phyloP scores from a whole-genome alignment of 2,329 filamentous ascomycete species.

The Zopfia rhizophila region DNA sequence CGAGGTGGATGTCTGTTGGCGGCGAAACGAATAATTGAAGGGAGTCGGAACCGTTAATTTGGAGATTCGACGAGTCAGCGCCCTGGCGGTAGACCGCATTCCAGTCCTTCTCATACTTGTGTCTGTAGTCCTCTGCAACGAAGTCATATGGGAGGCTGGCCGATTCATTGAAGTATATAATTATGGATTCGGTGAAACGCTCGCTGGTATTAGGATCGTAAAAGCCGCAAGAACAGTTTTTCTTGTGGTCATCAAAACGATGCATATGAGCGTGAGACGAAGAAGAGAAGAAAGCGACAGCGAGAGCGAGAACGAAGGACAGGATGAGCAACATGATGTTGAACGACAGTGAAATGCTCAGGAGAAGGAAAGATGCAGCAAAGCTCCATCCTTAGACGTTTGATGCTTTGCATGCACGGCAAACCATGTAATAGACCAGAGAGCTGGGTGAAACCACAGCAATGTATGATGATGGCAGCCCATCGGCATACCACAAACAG shows the following conservation, averaged over 20 bases:
- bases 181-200: conserved; percentile 60
- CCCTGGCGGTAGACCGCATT: conserved; percentile 57
- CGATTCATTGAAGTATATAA: conserved; percentile 64
- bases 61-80: conserved; percentile 53
- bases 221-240: conserved; percentile 59
- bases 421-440: too few species aligned
- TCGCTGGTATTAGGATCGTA: conserved; percentile 51
- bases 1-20: conserved; percentile 50
- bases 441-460: too few species aligned
- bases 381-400: not conserved
- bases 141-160: conserved; percentile 49
- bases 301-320: conserved; percentile 25
- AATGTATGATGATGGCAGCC: too few species aligned
- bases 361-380: conserved; percentile 6
- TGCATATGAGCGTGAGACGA: conserved; percentile 12
- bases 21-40: conserved; percentile 51
- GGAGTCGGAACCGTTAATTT: conserved; percentile 45
- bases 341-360: conserved; percentile 20
- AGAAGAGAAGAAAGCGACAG: conserved; percentile 23
- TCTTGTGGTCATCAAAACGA: conserved; percentile 25
- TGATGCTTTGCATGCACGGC: conserved; percentile 4
- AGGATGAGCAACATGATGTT: conserved; percentile 23
- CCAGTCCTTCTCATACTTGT: conserved; percentile 60
- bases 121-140: conserved; percentile 52
- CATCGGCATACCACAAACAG: too few species aligned